Evolutionary conservation across 2,329 filamentous ascomycete species (phyloP).

Genomic region (Proliferodiscus dingleyae): DNA sequence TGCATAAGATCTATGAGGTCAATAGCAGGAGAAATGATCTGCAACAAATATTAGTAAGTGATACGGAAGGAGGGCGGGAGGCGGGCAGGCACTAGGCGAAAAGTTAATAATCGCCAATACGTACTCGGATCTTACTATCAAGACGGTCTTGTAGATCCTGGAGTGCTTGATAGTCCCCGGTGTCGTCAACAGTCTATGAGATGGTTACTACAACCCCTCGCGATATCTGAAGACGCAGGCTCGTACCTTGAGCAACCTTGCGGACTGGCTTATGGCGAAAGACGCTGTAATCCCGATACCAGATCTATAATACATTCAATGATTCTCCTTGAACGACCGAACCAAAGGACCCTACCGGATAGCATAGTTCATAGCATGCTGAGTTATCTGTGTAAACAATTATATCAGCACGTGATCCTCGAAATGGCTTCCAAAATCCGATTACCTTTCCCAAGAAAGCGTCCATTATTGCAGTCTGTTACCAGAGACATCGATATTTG

Average conservation of each 20-base stretch:
- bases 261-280: slow-evolving; percentile 80
- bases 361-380: slow-evolving; percentile 71
- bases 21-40: slow-evolving; percentile 86
- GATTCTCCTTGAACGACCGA: background rate
- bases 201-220: slow-evolving; percentile 2
- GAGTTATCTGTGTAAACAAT: slow-evolving; percentile 47
- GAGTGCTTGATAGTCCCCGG: slow-evolving; percentile 63
- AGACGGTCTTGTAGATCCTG: slow-evolving; percentile 66
- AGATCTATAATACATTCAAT: slow-evolving; percentile 42
- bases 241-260: slow-evolving; percentile 65
- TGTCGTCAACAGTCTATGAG: slow-evolving; percentile 61
- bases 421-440: background rate
- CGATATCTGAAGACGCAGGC: background rate
- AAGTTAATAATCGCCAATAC: slow-evolving; percentile 15
- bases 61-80: background rate
- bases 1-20: slow-evolving; percentile 89
- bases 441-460: slow-evolving; percentile 54
- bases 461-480: slow-evolving; percentile 23
- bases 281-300: slow-evolving; percentile 80
- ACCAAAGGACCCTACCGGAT: slow-evolving; percentile 49
- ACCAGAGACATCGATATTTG: background rate
- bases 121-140: slow-evolving; percentile 77
- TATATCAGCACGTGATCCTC: slow-evolving; percentile 19
- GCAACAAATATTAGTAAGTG: slow-evolving; percentile 3
- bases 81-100: background rate